These are phyloP conservation scores for Murraya paniculata DNA, from an alignment of 345 rosid genomes.

Conservation along the genomic window DNA sequence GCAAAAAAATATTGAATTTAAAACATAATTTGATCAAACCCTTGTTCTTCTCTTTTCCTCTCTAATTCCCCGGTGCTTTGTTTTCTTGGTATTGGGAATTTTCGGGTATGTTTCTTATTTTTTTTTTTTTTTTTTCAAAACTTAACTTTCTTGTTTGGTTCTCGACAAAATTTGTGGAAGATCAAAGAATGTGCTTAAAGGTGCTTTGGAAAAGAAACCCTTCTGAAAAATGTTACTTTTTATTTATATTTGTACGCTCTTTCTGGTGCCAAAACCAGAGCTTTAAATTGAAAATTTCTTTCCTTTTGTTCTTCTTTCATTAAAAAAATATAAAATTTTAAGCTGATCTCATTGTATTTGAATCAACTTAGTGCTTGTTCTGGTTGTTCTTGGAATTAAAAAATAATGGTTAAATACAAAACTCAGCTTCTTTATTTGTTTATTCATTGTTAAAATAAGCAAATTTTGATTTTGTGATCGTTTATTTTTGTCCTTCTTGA, in stretches of 20 bases:
- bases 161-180: constrained; percentile 3
- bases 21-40: background rate
- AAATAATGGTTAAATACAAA: background rate
- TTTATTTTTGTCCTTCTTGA: background rate
- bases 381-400: background rate
- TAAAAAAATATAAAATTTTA: background rate
- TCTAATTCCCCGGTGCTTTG: background rate
- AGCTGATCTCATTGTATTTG: background rate
- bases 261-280: background rate
- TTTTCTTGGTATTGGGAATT: background rate
- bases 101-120: constrained; percentile 5
- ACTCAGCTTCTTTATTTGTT: background rate
- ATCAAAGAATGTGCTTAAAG: background rate
- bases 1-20: background rate
- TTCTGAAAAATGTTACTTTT: background rate
- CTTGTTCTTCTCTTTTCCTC: background rate
- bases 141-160: constrained; percentile 1
- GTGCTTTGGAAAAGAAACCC: background rate
- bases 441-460: background rate
- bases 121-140: background rate
- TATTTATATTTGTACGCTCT: background rate
- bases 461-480: background rate
- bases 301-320: background rate
- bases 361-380: background rate
- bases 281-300: background rate